Base-by-base conservation (phyloP, 495 filamentous ascomycete genomes). In the Oidiodendron maius region DNA sequence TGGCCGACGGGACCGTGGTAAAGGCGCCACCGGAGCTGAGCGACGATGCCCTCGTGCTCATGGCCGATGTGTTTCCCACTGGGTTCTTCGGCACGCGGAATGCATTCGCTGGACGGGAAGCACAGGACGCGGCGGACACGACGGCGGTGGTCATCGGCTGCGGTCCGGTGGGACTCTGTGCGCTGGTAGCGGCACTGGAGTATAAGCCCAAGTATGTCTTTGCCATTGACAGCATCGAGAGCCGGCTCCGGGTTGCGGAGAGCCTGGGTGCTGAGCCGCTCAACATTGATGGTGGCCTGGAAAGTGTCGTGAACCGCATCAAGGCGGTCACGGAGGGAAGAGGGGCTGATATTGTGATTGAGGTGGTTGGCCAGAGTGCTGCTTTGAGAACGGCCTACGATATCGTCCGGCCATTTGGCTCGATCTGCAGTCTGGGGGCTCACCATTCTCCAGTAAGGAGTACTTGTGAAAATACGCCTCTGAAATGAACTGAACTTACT, bases 321-420 rank as follows among this genome's bases (percentile, higher is more conserved):
- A 70, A 74, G 59, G 87, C 89, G 57, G 72, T 82, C 45, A 94
- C 86, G 0, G 76, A 82, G 8, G 88, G 88, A 0, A 70, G 91
- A 16, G 91, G 91, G 2, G 91, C 90, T 0, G 91, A 96, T 71
- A 84, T 86, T 6, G 85, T 94, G 8, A 80, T 96, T 54, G 91
- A 96, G 67, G 84, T 94, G 3, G 91, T 96, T 10, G 91, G 91
- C 1, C 63, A 87, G 52, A 89, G 82, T 45, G 22, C 64, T 95
- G 28, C 9, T 34, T 8, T 34, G 59, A 77, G 79, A 83, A 40
- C 90, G 91, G 21, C 64, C 95, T 59, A 77, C 74, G 60, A 87
- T 85, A 51, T 86, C 80, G 0, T 95, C 85, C 64, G 89, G 95
- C 30, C 65, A 95, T 35, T 54, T 96, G 38, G 74, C 90, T 88